phyloP scores from a whole-genome alignment of 2,329 filamentous ascomycete genomes.

The Harringtonia aguacate region DNA sequence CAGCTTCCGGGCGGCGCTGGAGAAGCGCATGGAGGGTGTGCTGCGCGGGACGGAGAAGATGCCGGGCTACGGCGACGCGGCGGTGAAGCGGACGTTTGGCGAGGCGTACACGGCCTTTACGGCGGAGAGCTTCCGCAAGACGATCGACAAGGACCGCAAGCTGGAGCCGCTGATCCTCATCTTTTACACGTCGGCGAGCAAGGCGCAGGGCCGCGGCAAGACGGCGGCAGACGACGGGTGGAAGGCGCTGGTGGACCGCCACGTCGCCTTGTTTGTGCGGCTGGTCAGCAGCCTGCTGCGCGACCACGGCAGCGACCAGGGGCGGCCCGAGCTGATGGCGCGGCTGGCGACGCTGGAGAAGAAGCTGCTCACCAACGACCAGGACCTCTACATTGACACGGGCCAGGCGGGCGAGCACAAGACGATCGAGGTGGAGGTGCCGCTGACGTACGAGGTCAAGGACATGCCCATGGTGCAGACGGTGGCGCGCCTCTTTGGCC shows the following conservation, averaged over 20 bases:
- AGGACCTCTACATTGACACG: constrained; percentile 63
- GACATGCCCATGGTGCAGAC: constrained; percentile 92
- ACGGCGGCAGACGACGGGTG: constrained; percentile 71
- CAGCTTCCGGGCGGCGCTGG: constrained; percentile 38
- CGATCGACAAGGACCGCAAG: constrained; percentile 86
- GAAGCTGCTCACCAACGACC: constrained; percentile 88
- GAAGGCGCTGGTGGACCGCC: constrained; percentile 86
- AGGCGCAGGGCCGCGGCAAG: constrained; percentile 68
- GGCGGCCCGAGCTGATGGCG: constrained; percentile 73
- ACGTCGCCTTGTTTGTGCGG: constrained; percentile 88
- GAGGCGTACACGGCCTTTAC: constrained; percentile 91
- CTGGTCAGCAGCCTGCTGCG: constrained; percentile 71
- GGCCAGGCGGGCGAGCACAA: constrained; percentile 49
- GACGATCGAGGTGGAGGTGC: constrained; percentile 71
- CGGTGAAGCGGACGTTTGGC: constrained; percentile 87
- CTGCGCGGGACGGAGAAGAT: constrained; percentile 72
- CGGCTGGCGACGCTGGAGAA: constrained; percentile 76
- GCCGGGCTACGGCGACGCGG: constrained; percentile 82
- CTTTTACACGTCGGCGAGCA: constrained; percentile 90
- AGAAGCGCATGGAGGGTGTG: constrained; percentile 71
- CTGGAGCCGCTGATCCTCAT: constrained; percentile 90
- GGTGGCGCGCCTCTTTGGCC: constrained; percentile 77
- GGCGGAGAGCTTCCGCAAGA: constrained; percentile 76
- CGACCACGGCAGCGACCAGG: constrained; percentile 74
- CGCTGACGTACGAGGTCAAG: constrained; percentile 83